Conservation (phyloP, 345 rosid species). For the Hypericum androsaemum region DNA sequence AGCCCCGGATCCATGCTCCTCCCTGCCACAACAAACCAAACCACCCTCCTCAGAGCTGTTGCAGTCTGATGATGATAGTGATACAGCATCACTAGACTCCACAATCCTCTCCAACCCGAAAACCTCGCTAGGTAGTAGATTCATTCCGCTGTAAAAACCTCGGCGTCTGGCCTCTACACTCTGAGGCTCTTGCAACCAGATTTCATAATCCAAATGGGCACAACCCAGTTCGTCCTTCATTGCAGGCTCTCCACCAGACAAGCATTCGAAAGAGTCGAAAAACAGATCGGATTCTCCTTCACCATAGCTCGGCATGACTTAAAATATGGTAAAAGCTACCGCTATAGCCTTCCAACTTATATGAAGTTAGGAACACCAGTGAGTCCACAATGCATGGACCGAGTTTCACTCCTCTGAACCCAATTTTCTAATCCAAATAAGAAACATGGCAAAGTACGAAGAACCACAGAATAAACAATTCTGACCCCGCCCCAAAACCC, state of each 20-base stretch:
- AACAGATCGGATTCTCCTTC: constrained; percentile 43
- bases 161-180: constrained; percentile 63
- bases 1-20: constrained; percentile 23
- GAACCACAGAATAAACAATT: constrained; percentile 28
- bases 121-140: constrained; percentile 21
- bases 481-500: constrained; percentile 20
- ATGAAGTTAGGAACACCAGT: constrained; percentile 10
- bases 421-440: constrained; percentile 12
- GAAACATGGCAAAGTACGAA: constrained; percentile 28
- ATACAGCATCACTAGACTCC: constrained; percentile 38
- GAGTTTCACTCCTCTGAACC: constrained; percentile 23
- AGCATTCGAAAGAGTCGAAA: constrained; percentile 55
- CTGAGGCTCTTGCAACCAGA: constrained; percentile 53
- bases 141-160: constrained; percentile 43
- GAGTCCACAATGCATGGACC: constrained; percentile 39
- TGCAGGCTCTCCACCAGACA: constrained; percentile 25
- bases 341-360: constrained; percentile 12
- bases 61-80: constrained; percentile 21
- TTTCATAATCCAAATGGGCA: constrained; percentile 21
- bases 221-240: constrained; percentile 16
- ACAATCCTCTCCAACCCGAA: constrained; percentile 32
- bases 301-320: constrained; percentile 44
- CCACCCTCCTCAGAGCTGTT: constrained; percentile 13
- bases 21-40: constrained; percentile 29
- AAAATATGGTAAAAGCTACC: constrained; percentile 18